A percentile compares a stretch with the other conserved stretches of the same genome.
Evolutionary conservation across 192 early-diverging fungal species (phyloP).

Genomic region (Backusella tarrabulga): DNA sequence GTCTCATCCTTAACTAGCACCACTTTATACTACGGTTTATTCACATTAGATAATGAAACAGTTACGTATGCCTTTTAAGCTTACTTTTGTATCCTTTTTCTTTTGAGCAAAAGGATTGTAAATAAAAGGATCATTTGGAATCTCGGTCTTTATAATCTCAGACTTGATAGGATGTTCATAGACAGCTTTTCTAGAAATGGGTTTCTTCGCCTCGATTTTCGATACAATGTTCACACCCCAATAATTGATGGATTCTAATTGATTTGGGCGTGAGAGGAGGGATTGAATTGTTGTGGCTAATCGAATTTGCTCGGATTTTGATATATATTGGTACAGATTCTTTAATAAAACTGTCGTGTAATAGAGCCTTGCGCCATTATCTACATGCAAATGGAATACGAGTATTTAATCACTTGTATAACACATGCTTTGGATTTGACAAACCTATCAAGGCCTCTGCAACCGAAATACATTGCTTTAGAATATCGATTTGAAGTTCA

Average conservation of each 20-base stretch:
- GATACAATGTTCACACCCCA: constrained; percentile 59
- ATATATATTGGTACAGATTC: constrained; percentile 57
- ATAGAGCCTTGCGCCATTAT: constrained; percentile 56
- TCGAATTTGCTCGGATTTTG: constrained; percentile 61
- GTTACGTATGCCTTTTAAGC: background rate
- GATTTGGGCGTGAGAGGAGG: constrained; percentile 44
- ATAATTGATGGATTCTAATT: constrained; percentile 42
- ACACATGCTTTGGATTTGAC: background rate
- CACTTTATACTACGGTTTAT: constrained; percentile 22
- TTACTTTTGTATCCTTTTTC: constrained; percentile 52
- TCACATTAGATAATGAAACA: background rate
- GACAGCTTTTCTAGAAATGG: constrained; percentile 54
- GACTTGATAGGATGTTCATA: constrained; percentile 49
- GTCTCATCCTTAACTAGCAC: constrained; percentile 67
- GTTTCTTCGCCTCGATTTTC: constrained; percentile 51
- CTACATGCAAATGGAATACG: constrained; percentile 24
- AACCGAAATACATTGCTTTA: constrained; percentile 71
- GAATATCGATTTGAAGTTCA: constrained; percentile 71
- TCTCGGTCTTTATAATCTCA: constrained; percentile 30
- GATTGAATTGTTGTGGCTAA: constrained; percentile 51
- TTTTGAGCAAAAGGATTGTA: constrained; percentile 72
- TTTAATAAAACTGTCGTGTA: constrained; percentile 65
- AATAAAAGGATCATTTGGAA: constrained; percentile 65
- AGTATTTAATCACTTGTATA: background rate
- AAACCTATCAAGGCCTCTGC: constrained; percentile 66